Evolutionary conservation across 257 asterid species (phyloP), one percentile per base, ranked within the genome.

Genomic region (Ligustrum vulgare): DNA sequence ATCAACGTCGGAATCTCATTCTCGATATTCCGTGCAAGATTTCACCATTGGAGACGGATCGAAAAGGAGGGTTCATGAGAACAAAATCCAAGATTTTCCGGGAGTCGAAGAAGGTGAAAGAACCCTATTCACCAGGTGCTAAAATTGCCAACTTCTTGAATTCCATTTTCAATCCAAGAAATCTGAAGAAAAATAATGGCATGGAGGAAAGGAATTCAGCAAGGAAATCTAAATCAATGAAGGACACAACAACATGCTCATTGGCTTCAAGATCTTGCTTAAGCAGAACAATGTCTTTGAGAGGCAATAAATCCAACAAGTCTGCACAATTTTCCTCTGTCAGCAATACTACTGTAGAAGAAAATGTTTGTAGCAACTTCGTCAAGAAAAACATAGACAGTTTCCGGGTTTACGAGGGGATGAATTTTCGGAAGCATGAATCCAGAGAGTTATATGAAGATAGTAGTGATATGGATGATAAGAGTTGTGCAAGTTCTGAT

Each of bases 401-500:
- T 31, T 82, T 82, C 60, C 82, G 87, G 60, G 20, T 34, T 13
- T 63, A 70, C 20, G 84, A 83, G 58, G 84, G 75, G 64, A 84
- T 80, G 81, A 76, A 72, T 33, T 9, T 39, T 22, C 80, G 84
- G 23, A 80, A 76, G 16, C 78, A 83, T 34, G 90, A 79, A 32
- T 58, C 60, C 25, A 82, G 86, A 72, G 90, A 85, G 20, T 74
- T 39, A 62, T 70, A 68, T 71, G 74, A 76, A 4, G 63, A 75
- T 0, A 84, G 73, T 31, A 56, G 68, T 20, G 88, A 81, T 3
- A 74, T 74, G 1, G 89, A 81, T 9, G 83, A 80, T 41, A 71
- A 68, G 84, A 91, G 96, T 45, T 91, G 97, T 72, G 83, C 87
- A 1, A 91, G 98, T 70, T 93, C 97, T 5, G 95, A 91, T 90